These are phyloP conservation scores for Marchantia polymorpha DNA, from an alignment of 225 moss, liverwort and hornwort species.

Conservation along the genomic window DNA sequence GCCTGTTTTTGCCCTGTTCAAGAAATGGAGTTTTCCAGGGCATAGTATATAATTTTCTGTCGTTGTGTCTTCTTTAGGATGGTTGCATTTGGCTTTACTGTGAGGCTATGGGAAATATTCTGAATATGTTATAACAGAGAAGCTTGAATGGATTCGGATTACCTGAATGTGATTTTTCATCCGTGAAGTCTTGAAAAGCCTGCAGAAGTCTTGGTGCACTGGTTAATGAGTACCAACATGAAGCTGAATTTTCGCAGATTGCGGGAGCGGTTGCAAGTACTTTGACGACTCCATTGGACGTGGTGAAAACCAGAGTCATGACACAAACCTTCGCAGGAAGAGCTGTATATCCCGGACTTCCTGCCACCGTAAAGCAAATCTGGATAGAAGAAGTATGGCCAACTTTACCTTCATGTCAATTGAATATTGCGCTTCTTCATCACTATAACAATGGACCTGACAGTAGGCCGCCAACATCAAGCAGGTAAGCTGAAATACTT, in stretches of 20 bases:
- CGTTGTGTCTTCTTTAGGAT: background rate
- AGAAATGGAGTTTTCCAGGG: background rate
- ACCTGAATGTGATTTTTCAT: background rate
- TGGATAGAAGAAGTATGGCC: slow-evolving; percentile 57
- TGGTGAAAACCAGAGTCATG: slow-evolving; percentile 74
- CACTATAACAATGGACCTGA: too few species aligned
- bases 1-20: background rate
- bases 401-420: background rate
- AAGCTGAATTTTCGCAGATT: slow-evolving; percentile 31
- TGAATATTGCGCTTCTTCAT: too few species aligned
- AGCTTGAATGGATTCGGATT: background rate
- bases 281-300: slow-evolving; percentile 67
- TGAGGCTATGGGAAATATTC: too few species aligned
- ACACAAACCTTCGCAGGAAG: slow-evolving; percentile 46
- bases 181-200: background rate
- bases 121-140: too few species aligned
- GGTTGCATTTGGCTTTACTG: too few species aligned
- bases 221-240: too few species aligned
- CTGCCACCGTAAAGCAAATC: slow-evolving; percentile 47
- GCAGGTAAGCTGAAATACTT: background rate
- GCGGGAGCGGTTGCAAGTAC: slow-evolving; percentile 74
- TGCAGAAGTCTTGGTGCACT: too few species aligned
- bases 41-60: background rate
- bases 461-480: background rate
- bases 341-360: slow-evolving; percentile 37